A percentile compares a stretch with the other conserved stretches of the same genome.
These are phyloP conservation scores for Saraca asoca DNA, from an alignment of 331 rosid genomes.

Conservation along the genomic window DNA sequence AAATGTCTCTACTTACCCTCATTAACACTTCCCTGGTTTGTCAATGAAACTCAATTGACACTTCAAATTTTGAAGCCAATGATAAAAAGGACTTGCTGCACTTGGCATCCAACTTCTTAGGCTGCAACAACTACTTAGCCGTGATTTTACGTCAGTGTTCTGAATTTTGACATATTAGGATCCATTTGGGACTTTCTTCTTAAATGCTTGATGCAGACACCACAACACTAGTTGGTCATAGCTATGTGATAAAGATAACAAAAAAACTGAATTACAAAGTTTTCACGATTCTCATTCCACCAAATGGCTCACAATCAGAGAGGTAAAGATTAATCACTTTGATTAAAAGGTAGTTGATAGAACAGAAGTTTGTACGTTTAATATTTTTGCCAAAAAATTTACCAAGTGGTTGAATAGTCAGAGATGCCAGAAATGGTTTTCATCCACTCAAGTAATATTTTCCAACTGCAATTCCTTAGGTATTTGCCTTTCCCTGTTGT, in stretches of 20 bases:
- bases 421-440: no score
- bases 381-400: no score
- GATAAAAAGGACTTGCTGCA: no score
- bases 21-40: constrained; percentile 28
- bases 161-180: constrained; percentile 21
- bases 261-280: background rate
- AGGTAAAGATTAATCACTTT: no score
- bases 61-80: constrained; percentile 47
- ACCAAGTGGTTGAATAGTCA: no score
- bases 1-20: constrained; percentile 43
- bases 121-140: constrained; percentile 21
- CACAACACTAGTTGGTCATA: constrained; percentile 6
- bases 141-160: constrained; percentile 18
- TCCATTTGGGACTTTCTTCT: constrained; percentile 5
- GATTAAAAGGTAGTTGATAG: no score
- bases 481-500: no score
- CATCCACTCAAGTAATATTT: no score
- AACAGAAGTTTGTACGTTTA: no score
- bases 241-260: constrained; percentile 15
- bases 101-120: constrained; percentile 32
- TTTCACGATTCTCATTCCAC: no score
- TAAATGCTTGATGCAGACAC: constrained; percentile 30
- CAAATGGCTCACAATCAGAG: no score
- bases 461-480: no score
- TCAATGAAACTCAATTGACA: constrained; percentile 36